Evolutionary conservation across 176 grass and related monocot genomes (phyloP), one percentile per base, ranked within the genome.

Genomic region (Dactylis glomerata): DNA sequence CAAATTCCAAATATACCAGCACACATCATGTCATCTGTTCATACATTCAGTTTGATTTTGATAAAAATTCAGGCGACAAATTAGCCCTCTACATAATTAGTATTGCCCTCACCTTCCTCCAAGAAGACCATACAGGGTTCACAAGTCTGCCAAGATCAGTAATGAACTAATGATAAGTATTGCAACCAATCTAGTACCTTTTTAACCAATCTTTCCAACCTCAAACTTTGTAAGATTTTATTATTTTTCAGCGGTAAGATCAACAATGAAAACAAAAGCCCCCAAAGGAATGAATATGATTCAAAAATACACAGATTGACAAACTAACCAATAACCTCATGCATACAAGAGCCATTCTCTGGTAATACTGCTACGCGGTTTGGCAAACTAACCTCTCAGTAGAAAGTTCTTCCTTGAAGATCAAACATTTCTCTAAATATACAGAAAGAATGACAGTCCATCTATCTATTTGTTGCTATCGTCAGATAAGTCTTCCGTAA

Each of bases 401-500:
- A 42, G 10, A 67, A 76, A 17, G 28, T n/a, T 80, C 7, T 22
- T 6, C 73, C 15, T 9, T 3, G 5, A 41, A 70, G 6, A 50
- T 68, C 49, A 87, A 12, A 58, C 54, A 30, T 47, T 76, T 26
- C 5, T 86, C 38, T 15, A 71, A 32, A 58, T 15, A 46, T 10
- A 78, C 28, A 52, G 6, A 76, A 81, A 22, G 19, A 74, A 19
- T 73, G 41, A 31, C 13, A 65, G 0, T 20, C 26, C 27, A 22
- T 31, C 44, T 59, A 22, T 68, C 22, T 26, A 68, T 28, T 56
- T 11, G 2, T 47, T 34, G 36, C 44, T 22, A 87, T 16, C 22
- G 68, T 77, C 22, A 37, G 47, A 68, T 82, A 68, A 27, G 6
- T 50, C 38, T 82, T 87, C 36, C 28, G 3, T 46, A 54, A 68